Base-by-base conservation (phyloP, 257 asterid genomes). In the Jasminum sambac region DNA sequence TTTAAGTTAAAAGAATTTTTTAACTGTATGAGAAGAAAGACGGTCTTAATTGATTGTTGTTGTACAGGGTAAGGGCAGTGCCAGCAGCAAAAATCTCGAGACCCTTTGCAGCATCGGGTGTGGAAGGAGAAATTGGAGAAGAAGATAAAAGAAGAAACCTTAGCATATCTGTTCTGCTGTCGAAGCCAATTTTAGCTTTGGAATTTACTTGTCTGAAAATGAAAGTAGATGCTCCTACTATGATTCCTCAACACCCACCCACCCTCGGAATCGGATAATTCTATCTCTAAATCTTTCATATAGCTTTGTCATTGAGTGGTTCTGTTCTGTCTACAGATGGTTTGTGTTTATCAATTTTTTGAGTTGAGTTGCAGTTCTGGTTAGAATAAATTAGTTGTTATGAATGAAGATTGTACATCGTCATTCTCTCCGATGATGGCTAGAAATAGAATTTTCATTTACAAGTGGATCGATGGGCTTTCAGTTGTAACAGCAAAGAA, bases 191-290 rank as follows among this genome's bases (percentile, higher is more conserved):
- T 70, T 69, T 91, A 64, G 92, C 99, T 8, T 73, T 94, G 80
- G 85, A 86, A 85, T 91, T 94, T 72, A 86, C 70, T 69, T 79
- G 78, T 70, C 88, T 94, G 64, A 68, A 81, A 70, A 94, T 94
- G 97, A 84, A 72, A 72, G 99, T 94, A 55, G 96, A 94, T 76
- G 87, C 96, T 72, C 99, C 99, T 34, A 77, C 85, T 14, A 19
- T 71, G n/a, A 73, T 87, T 63, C 69, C 84, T 23, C 10, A 58
- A 11, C 66, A 44, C 66, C 72, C 80, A 6, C 61, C 62, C n/a
- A n/a, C n/a, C n/a, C n/a, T n/a, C n/a, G n/a, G n/a, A n/a, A n/a
- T 55, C 62, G 0, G 36, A 55, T 19, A 55, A 23, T 23, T 55
- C 62, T 23, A 10, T 55, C 7, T 11, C 21, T 23, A 55, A 55